Evolutionary conservation across 2,329 filamentous ascomycete species (phyloP).

Genomic region (Diaporthe vaccinii): DNA sequence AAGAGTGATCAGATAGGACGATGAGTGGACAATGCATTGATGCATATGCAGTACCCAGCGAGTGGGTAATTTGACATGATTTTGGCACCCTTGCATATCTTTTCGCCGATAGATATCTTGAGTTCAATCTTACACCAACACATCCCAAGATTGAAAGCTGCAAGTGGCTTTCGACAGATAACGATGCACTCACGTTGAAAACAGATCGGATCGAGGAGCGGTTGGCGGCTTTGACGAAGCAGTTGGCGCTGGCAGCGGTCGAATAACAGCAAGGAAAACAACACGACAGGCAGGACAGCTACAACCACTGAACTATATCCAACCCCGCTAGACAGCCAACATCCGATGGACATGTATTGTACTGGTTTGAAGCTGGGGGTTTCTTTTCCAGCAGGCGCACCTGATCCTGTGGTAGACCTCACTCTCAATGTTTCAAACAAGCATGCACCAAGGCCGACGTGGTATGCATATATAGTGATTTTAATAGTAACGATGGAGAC

Average conservation of each 20-base stretch:
- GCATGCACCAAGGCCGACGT: background rate
- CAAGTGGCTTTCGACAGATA: no score
- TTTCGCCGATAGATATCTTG: background rate
- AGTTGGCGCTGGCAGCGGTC: background rate
- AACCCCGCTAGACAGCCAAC: no score
- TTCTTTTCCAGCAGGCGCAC: background rate
- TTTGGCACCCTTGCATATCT: background rate
- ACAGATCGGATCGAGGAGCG: background rate
- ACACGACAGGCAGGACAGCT: no score
- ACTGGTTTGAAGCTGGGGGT: no score
- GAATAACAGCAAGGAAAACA: background rate
- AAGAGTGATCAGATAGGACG: no score
- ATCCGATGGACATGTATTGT: no score
- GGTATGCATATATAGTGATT: background rate
- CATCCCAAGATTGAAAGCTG: background rate
- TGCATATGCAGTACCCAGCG: no score
- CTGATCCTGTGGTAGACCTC: background rate
- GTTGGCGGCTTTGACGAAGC: background rate
- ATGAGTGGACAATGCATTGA: no score
- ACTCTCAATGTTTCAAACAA: background rate
- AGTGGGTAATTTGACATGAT: background rate
- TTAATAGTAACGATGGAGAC: conserved; percentile 19
- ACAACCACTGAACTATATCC: no score
- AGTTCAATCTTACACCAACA: background rate
- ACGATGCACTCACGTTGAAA: no score